Base-by-base conservation (phyloP, 1,284 basidiomycete genomes). In the Moniliella sp. region DNA sequence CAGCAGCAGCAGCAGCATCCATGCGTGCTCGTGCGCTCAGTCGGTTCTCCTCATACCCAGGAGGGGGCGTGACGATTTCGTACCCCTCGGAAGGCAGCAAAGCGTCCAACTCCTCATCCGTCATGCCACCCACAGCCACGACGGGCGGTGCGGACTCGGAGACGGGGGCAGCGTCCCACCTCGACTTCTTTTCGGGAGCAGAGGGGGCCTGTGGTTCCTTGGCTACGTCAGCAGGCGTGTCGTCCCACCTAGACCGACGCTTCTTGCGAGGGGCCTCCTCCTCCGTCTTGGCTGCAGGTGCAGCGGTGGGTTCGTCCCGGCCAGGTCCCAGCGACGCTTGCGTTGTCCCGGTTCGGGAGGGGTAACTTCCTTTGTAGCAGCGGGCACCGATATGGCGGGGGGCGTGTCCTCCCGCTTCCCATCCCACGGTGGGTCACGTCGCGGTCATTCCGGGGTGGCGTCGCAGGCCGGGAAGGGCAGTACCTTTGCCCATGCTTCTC, bases 71-170 rank as follows among this genome's bases (percentile, higher is more conserved):
- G 46, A 94, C 83, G 44, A 94, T 79, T 42, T 70, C 68, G 63
- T 94, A 99, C 28, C 91, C 91, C 32, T 71, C 68, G 3, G 75
- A 65, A 12, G 88, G 91, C 27, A 99, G 73, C 37, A 94, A 68
- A 18, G 74, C 74, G 50, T 97, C 76, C 33, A 99, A 73, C 65
- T 97, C 91, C 55, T 93, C 86, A 62, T 97, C 88, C 4, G 80
- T 75, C 32, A 97, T 74, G 51, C n/a, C n/a, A n/a, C n/a, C n/a
- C n/a, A n/a, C n/a, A n/a, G n/a, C n/a, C n/a, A n/a, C n/a, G n/a
- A n/a, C n/a, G n/a, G n/a, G n/a, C n/a, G n/a, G n/a, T n/a, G n/a
- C n/a, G n/a, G n/a, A n/a, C n/a, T n/a, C n/a, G n/a, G n/a, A n/a
- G n/a, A n/a, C n/a, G n/a, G n/a, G n/a, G n/a, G n/a, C n/a, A n/a